Conservation (phyloP, 108 stramenopile species). For the Nitzschia sp. region DNA sequence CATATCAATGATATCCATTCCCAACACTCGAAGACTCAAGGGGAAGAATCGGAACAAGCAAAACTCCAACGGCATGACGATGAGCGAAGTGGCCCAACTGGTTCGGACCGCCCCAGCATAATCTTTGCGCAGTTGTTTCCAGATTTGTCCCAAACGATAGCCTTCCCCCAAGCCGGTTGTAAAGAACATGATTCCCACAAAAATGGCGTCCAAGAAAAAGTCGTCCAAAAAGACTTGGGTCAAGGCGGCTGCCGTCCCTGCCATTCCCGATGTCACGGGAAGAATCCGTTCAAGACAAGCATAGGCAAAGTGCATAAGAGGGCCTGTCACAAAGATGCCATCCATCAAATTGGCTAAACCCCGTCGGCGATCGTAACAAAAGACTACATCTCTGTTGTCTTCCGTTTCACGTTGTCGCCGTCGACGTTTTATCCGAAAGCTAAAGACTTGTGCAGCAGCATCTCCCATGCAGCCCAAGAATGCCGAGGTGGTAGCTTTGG, state of each 20-base stretch:
- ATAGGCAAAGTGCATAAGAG: constrained; percentile 71
- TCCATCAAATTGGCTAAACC: constrained; percentile 51
- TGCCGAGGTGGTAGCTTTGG: constrained; percentile 61
- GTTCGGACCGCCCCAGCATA: constrained; percentile 61
- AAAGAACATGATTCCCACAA: constrained; percentile 61
- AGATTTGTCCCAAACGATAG: constrained; percentile 30
- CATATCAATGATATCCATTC: constrained; percentile 71
- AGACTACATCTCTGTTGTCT: not conserved
- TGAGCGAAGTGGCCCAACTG: constrained; percentile 51
- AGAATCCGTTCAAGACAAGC: constrained; percentile 61
- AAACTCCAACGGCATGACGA: constrained; percentile 66
- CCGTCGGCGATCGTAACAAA: constrained; percentile 55
- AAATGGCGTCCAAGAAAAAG: constrained; percentile 63
- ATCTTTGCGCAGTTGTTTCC: constrained; percentile 45
- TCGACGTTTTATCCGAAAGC: constrained; percentile 1
- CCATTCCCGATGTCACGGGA: constrained; percentile 39
- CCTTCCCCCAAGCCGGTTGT: constrained; percentile 66
- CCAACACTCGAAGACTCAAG: constrained; percentile 61
- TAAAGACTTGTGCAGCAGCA: constrained; percentile 47
- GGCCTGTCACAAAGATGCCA: constrained; percentile 61
- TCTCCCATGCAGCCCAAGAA: constrained; percentile 59
- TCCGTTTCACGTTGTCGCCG: not conserved
- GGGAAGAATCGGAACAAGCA: constrained; percentile 74
- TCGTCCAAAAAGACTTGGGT: constrained; percentile 62
- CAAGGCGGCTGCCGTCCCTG: constrained; percentile 44